A percentile compares a stretch with the other conserved stretches of the same genome.
phyloP scores from a whole-genome alignment of 495 filamentous ascomycete genomes.

The Podospora tetraspora region DNA sequence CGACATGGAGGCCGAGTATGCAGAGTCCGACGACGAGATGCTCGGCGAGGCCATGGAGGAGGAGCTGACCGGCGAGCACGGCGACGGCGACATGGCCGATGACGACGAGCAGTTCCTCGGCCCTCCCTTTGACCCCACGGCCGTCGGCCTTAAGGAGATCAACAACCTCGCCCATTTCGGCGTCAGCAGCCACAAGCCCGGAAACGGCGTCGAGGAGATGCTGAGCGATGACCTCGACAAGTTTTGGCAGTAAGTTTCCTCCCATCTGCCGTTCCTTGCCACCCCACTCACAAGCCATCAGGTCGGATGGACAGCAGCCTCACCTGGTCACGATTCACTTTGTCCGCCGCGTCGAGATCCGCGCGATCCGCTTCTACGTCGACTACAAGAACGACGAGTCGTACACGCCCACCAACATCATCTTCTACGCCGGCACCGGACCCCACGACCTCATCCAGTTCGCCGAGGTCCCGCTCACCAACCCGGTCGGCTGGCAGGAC shows the following conservation, averaged over 20 bases:
- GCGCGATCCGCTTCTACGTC: conserved; percentile 76
- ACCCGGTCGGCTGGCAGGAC: conserved; percentile 85
- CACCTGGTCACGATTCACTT: conserved; percentile 94
- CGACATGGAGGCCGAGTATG: conserved; percentile 3
- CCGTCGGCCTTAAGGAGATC: conserved; percentile 76
- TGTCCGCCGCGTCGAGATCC: conserved; percentile 83
- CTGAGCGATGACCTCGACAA: conserved; percentile 69
- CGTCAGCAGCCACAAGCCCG: conserved; percentile 85
- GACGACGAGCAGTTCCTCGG: conserved; percentile 24
- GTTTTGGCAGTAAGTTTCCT: conserved; percentile 76
- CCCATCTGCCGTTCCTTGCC: neutral
- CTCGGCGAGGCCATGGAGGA: conserved; percentile 26
- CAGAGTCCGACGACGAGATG: conserved; percentile 17
- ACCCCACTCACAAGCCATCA: conserved; percentile 24
- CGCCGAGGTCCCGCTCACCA: conserved; percentile 67
- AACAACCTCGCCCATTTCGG: conserved; percentile 92
- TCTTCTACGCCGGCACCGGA: conserved; percentile 78
- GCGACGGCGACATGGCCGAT: conserved; percentile 22
- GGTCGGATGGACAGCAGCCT: conserved; percentile 90
- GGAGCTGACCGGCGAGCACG: conserved; percentile 25
- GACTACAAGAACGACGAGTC: conserved; percentile 90
- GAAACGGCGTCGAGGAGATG: conserved; percentile 80
- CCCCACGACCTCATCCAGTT: conserved; percentile 83
- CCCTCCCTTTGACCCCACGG: conserved; percentile 37
- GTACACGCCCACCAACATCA: conserved; percentile 93